Evolutionary conservation across 2,329 filamentous ascomycete genomes (phyloP), one percentile per base, ranked within the genome.

Genomic region (Pezicula radicicola): DNA sequence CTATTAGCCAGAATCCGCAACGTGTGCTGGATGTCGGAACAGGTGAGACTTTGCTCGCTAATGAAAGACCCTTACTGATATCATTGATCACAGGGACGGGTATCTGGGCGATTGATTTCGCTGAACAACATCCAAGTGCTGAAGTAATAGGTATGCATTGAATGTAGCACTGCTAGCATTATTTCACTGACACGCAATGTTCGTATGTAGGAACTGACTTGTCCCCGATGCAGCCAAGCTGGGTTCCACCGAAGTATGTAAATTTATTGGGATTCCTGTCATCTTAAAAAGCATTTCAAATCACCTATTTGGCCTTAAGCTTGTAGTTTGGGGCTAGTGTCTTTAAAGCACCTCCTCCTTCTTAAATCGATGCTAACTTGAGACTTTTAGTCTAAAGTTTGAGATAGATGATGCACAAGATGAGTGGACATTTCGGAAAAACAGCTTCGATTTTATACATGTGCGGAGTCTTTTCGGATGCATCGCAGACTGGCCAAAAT

Each of bases 401-500:
- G 63, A 65, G 50, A 53, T 66, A 13, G 63, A 66, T 40, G 63
- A 66, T 43, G 56, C 61, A 46, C 61, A 61, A 13, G 52, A 55
- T 10, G 55, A 60, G 15, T 66, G 63, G 63, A 55, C 58, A 33
- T 57, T 61, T 47, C 45, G 52, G 3, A 39, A 48, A 10, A 40
- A 52, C 28, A 51, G 52, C 19, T 65, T 65, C 46, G 51, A 50
- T 25, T 71, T 61, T 41, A 68, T 72, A 44, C 69, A 71, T 41
- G 57, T 60, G 1, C 66, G 70, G 1, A 66, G 64, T 39, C 64
- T 70, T 64, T 61, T 64, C 3, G 67, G 62, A 1, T 63, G 65
- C 8, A 64, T 70, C 50, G 59, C 58, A 12, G 59, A 71, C 58
- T 54, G 50, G 50, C 33, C 33, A 6, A 46, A 46, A 13, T 18